Evolutionary conservation across 371 early-diverging fungal species (phyloP), one percentile per base, ranked within the genome.

Genomic region (Fennellomyces sp.): DNA sequence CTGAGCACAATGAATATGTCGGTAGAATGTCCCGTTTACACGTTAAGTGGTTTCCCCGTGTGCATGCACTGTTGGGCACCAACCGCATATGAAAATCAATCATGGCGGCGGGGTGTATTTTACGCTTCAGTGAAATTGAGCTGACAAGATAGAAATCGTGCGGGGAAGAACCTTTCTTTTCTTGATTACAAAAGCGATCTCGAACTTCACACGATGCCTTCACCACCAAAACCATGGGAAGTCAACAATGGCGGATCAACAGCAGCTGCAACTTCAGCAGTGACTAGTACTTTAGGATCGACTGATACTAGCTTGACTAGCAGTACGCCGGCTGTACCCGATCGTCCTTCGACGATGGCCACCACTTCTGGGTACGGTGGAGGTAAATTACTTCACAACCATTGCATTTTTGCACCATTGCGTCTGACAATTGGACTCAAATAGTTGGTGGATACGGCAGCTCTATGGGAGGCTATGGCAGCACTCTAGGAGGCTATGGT

Each of bases 301-400:
- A 41, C 64, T 19, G 45, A 26, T 30, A 45, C 47, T 41, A 60
- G 31, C 19, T 49, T 63, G 27, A 30, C 53, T 10, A 31, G 57
- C 15, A 35, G 42, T 31, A 58, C 52, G 38, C 81, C 81, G 8
- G 52, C 63, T 45, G 54, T 76, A 17, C 81, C 76, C 2, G 56
- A 33, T 26, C 60, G 76, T 54, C 68, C 81, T 26, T 53, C 66
- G 3, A 67, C 68, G 0, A 56, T 64, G 11, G 31, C 31, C 39
- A 42, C 39, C n/a, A 53, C 65, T 1, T 17, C 28, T 19, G 61
- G 60, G 10, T 13, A 38, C 1, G 45, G 33, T 19, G 53, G 63
- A 33, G 33, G 26, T 12, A 45, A 45, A 51, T 64, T 33, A 35
- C 13, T 49, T 54, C 47, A 33, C 21, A 64, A 69, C 52, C 56